These are phyloP conservation scores for Scheffersomyces illinoinensis DNA, from an alignment of 1,139 yeast genomes.

Conservation along the genomic window DNA sequence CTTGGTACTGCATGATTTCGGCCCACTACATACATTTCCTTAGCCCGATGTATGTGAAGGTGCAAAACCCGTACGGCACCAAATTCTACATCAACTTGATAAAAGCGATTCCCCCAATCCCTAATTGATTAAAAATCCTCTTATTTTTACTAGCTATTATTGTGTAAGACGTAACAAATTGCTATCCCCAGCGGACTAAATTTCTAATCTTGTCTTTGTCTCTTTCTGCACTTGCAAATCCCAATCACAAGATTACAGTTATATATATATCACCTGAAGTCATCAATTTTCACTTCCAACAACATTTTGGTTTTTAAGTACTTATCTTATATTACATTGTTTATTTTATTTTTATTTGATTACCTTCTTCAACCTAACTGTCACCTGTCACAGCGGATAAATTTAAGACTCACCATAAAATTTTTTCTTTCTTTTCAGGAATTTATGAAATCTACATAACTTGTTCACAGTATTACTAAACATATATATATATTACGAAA, in stretches of 20 bases:
- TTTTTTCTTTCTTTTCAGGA: neutral
- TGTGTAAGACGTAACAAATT: neutral
- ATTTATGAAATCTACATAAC: neutral
- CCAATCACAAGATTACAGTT: neutral
- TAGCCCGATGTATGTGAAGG: neutral
- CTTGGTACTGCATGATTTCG: neutral
- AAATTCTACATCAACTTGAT: neutral
- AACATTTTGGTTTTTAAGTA: neutral
- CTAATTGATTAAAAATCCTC: neutral
- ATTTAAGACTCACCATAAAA: neutral
- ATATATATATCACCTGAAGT: neutral
- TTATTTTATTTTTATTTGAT: neutral
- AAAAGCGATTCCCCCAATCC: neutral
- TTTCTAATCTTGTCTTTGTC: neutral
- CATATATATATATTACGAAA: neutral
- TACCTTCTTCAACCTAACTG: neutral
- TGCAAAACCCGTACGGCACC: conserved; percentile 1
- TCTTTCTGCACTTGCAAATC: neutral
- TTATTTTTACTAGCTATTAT: neutral
- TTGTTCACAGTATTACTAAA: neutral
- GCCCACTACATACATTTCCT: neutral
- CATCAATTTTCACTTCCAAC: neutral
- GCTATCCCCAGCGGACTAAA: neutral
- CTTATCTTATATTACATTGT: neutral
- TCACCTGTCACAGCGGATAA: neutral